phyloP scores from a whole-genome alignment of 371 early-diverging fungal genomes.

The Cokeromyces recurvatus region DNA sequence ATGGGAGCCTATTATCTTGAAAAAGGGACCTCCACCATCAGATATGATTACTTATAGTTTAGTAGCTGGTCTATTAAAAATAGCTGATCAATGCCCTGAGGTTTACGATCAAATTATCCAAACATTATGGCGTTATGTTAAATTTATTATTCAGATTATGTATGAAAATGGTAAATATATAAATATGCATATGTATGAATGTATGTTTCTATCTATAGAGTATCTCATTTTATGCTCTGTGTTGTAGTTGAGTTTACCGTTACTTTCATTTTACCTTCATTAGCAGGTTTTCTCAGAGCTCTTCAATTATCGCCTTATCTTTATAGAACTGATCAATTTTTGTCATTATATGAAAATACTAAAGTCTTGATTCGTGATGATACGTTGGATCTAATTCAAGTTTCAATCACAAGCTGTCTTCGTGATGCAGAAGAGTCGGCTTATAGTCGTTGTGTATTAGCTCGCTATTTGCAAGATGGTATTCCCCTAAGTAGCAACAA shows the following conservation, averaged over 20 bases:
- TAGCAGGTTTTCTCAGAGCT: conserved; percentile 62
- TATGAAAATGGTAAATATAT: conserved; percentile 17
- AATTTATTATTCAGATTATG: conserved; percentile 15
- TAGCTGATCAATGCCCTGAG: conserved; percentile 34
- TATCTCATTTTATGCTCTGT: too few species aligned
- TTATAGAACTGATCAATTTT: conserved; percentile 44
- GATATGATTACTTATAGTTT: conserved; percentile 42
- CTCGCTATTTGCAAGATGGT: conserved; percentile 44
- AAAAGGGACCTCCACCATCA: conserved; percentile 28
- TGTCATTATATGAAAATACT: conserved; percentile 44
- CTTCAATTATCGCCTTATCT: conserved; percentile 54
- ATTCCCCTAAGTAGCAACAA: conserved; percentile 49
- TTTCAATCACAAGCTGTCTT: conserved; percentile 45
- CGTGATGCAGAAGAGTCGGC: conserved; percentile 30
- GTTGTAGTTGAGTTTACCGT: conserved; percentile 48
- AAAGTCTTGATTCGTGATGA: conserved; percentile 51
- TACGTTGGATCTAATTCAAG: conserved; percentile 47
- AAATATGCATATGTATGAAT: too few species aligned
- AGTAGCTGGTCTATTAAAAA: conserved; percentile 45
- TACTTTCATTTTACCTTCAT: conserved; percentile 61
- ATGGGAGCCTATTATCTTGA: conserved; percentile 26
- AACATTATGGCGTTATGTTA: conserved; percentile 24
- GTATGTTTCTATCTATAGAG: too few species aligned
- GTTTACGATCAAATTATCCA: conserved; percentile 34
- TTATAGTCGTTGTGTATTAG: conserved; percentile 49